Evolutionary conservation across 768 basidiomycete species (phyloP), one percentile per base, ranked within the genome.

Genomic region (Sporobolomyces phaffii): DNA sequence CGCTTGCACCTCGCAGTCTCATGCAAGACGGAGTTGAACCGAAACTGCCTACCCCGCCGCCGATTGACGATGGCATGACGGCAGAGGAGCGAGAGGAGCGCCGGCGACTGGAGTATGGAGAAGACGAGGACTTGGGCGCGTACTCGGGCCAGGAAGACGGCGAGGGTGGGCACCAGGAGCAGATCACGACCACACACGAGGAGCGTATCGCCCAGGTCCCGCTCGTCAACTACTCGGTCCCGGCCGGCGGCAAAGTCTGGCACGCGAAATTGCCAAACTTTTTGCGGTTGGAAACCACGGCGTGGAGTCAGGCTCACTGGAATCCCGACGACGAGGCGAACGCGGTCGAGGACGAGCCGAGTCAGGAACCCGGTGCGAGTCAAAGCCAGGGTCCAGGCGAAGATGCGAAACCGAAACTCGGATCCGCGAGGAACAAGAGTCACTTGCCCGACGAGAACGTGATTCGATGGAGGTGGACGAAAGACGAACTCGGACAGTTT

Each of bases 391-490:
- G 62, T 84, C 81, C 18, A 87, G 90, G 77, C 86, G 86, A 78
- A 87, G 87, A 47, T 3, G 26, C 24, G 13, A 56, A 45, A 43
- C 54, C 65, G 41, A 54, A 48, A 24, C 5, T 20, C 62, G 89
- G 88, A 86, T n/a, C n/a, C n/a, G n/a, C n/a, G n/a, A 82, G 84
- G 48, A 86, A 90, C 74, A 91, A 90, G 76, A 83, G 90, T 53
- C 87, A 33, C 26, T 34, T 74, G 20, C 72, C 89, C 72, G 89
- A 96, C 11, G 90, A 91, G 80, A 96, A 96, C 77, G 93, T 92
- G 8, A 82, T 98, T 24, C 84, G 96, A 43, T 99, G 96, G 96
- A 85, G 87, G 73, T 99, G 96, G 96, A 81, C 82, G 1, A 88
- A 87, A 76, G 88, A 89, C 70, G 83, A 83, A 62, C 79, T 81